Base-by-base conservation (phyloP, 2,329 filamentous ascomycete species). In the Canariomyces notabilis region DNA sequence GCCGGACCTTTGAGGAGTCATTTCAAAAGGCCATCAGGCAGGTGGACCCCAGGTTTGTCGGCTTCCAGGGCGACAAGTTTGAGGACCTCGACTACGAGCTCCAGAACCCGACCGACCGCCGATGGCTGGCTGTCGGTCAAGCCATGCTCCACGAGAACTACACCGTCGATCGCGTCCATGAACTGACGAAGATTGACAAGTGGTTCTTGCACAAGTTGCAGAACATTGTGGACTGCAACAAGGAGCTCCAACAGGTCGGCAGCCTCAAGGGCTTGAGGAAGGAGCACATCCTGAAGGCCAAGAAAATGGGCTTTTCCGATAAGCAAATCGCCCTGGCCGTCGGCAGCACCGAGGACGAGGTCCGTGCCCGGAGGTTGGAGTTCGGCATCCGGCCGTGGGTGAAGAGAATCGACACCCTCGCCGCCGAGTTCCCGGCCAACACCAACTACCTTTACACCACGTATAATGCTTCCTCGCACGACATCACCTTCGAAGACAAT, bases 161-260 rank as follows among this genome's bases (percentile, higher is more conserved):
- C 75, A 82, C 87, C 2, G 89, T 96, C 37, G 91, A 98, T 55
- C 83, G 79, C 66, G 77, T 98, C 14, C 89, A 97, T 64, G 89
- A 96, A 6, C 74, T 98, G 58, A 95, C 87, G 71, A 96, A 95
- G 78, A 98, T 98, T 61, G 93, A 97, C 74, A 95, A 95, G 72
- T 97, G 93, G 93, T 98, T 98, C 77, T 73, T 98, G 59, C 82
- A 96, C 82, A 97, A 98, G 79, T 82, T 98, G 42, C 84, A 95
- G 72, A 97, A 97, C 74, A 87, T 98, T 61, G 93, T 95, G 42
- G 81, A 97, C 68, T 90, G 86, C 73, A 88, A 86, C 50, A 82
- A 81, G 56, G 87, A 95, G 66, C 81, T 98, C 52, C 81, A 95
- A 72, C 80, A 85, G 23, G 82, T 89, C 50, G 90, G 89, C 57